Base-by-base conservation (phyloP, 208 protist species). In the Leishmania tarentolae region DNA sequence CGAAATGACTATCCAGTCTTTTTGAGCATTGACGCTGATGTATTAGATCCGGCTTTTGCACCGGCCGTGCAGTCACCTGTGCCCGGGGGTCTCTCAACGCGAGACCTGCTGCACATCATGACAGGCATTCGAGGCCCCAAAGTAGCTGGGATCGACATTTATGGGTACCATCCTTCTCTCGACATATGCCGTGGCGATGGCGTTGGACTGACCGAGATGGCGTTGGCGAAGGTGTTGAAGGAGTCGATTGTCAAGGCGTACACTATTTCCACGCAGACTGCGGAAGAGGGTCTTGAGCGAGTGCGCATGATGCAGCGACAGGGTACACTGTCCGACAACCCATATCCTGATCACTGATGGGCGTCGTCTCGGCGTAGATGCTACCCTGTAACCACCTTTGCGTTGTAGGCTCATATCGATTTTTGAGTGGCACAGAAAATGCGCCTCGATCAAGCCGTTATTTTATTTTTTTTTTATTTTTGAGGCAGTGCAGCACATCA, bases 1-100 rank as follows among this genome's bases (percentile, higher is more conserved):
- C 82, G 92, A 50, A 97, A 97, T 81, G 92, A 95, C 83, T 97
- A 91, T 74, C 91, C 91, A 9, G 91, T 97, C 24, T 95, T 95
- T 78, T 86, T 97, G 68, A 93, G 88, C 80, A 91, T 97, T 79
- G 86, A 97, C 79, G 88, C 89, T 21, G 88, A 90, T 75, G 91
- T 94, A 0, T 75, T 97, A n/a, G 92, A 97, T 73, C 93, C 93
- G 0, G 87, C 90, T 6, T 94, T 94, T 75, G 93, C 93, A 19
- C 93, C 92, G 19, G 93, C 83, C 3, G 92, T 95, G 46, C 76
- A 79, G 35, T 69, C 53, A 19, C 92, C 93, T 0, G 84, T 93
- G 35, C 81, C 88, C 5, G 93, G 93, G 40, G 93, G 93, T 37
- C 76, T 95, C 44, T 93, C 92, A 21, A 97, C 90, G 17, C 89